These are phyloP conservation scores for Ilyonectria robusta DNA, from an alignment of 2,329 filamentous ascomycete species.

Conservation along the genomic window DNA sequence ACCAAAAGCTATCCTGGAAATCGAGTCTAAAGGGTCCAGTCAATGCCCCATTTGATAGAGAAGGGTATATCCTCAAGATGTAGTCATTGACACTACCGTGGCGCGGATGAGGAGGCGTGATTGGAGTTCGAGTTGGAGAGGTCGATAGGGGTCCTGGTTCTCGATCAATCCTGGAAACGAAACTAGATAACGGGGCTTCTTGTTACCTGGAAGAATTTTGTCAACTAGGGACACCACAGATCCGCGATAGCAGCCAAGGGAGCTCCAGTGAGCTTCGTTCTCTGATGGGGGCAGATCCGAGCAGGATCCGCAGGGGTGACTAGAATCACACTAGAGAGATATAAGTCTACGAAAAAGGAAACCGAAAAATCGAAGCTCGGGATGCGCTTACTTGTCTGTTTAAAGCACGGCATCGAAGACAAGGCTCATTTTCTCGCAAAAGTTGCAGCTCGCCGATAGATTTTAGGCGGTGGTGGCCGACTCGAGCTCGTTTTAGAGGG, in stretches of 20 bases:
- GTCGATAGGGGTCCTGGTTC: constrained; percentile 61
- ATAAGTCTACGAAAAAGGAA: constrained; percentile 28
- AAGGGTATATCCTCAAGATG: constrained; percentile 62
- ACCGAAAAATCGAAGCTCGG: not conserved
- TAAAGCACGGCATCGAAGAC: constrained; percentile 65
- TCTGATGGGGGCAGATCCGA: constrained; percentile 54
- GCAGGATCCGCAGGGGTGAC: constrained; percentile 65
- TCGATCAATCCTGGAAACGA: constrained; percentile 29
- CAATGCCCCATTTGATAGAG: constrained; percentile 57
- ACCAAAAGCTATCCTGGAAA: constrained; percentile 71
- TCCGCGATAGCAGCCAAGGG: constrained; percentile 67
- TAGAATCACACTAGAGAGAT: constrained; percentile 64
- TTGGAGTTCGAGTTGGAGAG: constrained; percentile 63
- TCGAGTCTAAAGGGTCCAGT: constrained; percentile 63
- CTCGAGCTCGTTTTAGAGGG: constrained; percentile 68
- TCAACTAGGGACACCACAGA: constrained; percentile 63
- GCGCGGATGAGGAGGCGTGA: constrained; percentile 64
- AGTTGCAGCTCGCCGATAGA: constrained; percentile 71
- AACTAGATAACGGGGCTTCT: not conserved
- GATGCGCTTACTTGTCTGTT: constrained; percentile 60
- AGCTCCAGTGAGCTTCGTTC: constrained; percentile 62
- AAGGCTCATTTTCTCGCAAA: constrained; percentile 62
- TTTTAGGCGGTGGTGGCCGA: constrained; percentile 67
- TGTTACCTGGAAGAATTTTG: constrained; percentile 65
- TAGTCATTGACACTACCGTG: constrained; percentile 67